Base-by-base conservation (phyloP, 2,329 filamentous ascomycete genomes). In the Calonectria honghensis region DNA sequence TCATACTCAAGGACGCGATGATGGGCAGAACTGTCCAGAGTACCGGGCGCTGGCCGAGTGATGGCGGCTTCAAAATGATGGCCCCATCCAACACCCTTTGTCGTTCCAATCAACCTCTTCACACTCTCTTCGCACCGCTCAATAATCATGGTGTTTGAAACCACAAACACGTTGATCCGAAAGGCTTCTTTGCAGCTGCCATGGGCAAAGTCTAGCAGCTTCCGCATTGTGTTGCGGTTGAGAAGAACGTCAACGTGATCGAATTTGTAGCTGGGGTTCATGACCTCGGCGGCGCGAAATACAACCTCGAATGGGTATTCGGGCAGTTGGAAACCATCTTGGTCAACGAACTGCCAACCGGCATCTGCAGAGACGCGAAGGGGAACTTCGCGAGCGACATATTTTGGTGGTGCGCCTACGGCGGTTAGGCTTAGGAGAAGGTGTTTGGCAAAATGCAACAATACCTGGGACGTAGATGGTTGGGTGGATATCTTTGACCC, bases 211-310 rank as follows among this genome's bases (percentile, higher is more conserved):
- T 80, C 72, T 18, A 84, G 75, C 1, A 84, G 64, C 13, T 76
- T 76, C 1, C 71, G 67, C 2, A 80, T 54, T 9, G 70, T 77
- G 27, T 78, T 81, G 6, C 82, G 80, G 63, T 83, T 83, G 37
- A 78, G 70, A 6, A 85, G 67, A 5, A 85, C 35, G 39, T 85
- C 82, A 29, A 84, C 66, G 4, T 81, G 69, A 63, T 79, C 73
- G 31, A 85, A 84, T 27, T 68, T 73, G 63, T 75, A 73, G 1
- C 24, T 27, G 0, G 80, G 79, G 9, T 76, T 79, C 79, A 81
- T 81, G 20, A 70, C 29, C 5, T 70, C 72, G 9, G 79, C 73
- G 54, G 82, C 82, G n/a, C 77, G 70, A 48, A 85, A 82, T 16
- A 83, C 66, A 5, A 80, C 75, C 41, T 83, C 77, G 67, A 83